Evolutionary conservation across 1,284 basidiomycete species (phyloP).

Genomic region (Irpex lacteus): DNA sequence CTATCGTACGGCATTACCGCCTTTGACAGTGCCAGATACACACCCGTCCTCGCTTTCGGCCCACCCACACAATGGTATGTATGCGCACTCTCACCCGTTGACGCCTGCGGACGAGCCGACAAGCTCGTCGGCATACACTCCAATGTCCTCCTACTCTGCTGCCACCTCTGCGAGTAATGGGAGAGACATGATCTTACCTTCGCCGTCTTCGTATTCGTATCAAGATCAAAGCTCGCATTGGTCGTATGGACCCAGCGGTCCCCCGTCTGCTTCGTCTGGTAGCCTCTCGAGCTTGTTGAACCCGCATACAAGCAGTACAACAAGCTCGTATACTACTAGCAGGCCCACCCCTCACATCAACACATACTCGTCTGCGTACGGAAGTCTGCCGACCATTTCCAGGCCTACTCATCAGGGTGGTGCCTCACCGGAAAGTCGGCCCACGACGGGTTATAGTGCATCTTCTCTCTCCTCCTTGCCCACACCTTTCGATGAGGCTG

Average conservation of each 20-base stretch:
- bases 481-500: constrained; percentile 55
- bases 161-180: constrained; percentile 22
- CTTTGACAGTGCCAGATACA: constrained; percentile 76
- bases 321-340: constrained; percentile 22
- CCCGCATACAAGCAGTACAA: constrained; percentile 60
- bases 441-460: constrained; percentile 79
- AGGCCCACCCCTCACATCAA: constrained; percentile 60
- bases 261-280: constrained; percentile 58
- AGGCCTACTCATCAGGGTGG: constrained; percentile 55
- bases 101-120: constrained; percentile 66
- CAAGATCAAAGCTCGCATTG: constrained; percentile 33
- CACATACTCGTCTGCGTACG: constrained; percentile 54
- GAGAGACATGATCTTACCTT: constrained; percentile 38
- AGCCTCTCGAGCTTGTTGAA: constrained; percentile 79
- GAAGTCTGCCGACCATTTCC: constrained; percentile 54
- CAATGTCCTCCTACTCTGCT: constrained; percentile 49
- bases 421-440: constrained; percentile 75
- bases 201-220: constrained; percentile 56
- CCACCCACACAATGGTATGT: constrained; percentile 44
- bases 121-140: constrained; percentile 44
- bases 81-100: constrained; percentile 56
- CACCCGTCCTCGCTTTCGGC: constrained; percentile 44
- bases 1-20: constrained; percentile 70
- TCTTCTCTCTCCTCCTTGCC: constrained; percentile 72
- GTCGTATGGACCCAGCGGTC: constrained; percentile 53